Conservation (phyloP, 805 yeast species). For the Metschnikowia dekortorum region DNA sequence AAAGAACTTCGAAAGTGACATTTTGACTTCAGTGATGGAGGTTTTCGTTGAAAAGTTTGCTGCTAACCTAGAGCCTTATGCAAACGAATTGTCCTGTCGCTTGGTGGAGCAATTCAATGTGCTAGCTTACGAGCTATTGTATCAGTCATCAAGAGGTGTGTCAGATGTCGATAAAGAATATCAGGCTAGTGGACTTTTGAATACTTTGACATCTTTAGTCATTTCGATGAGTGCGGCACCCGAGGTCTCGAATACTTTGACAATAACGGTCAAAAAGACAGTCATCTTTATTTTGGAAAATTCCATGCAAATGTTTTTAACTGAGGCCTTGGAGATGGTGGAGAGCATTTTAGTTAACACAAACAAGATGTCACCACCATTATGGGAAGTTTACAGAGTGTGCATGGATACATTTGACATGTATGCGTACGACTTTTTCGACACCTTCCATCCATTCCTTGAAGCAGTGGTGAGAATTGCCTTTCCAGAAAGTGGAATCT, state of each 20-base stretch:
- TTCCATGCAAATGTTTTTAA: constrained; percentile 36
- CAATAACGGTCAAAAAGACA: constrained; percentile 30
- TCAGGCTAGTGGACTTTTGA: constrained; percentile 41
- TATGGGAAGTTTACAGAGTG: constrained; percentile 50
- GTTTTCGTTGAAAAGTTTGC: constrained; percentile 43
- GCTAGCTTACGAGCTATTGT: constrained; percentile 55
- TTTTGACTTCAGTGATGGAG: constrained; percentile 42
- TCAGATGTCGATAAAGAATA: constrained; percentile 35
- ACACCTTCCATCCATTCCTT: constrained; percentile 51
- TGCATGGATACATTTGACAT: constrained; percentile 53
- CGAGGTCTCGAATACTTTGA: constrained; percentile 31
- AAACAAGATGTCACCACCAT: constrained; percentile 42
- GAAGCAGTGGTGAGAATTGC: constrained; percentile 52
- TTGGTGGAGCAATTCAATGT: constrained; percentile 70
- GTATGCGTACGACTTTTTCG: constrained; percentile 57
- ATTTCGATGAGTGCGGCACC: no score
- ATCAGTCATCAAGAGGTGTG: constrained; percentile 16
- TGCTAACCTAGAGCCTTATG: constrained; percentile 52
- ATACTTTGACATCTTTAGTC: constrained; percentile 16
- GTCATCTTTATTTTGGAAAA: constrained; percentile 32
- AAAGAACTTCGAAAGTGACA: constrained; percentile 40
- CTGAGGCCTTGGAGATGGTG: constrained; percentile 40
- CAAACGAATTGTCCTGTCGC: constrained; percentile 42
- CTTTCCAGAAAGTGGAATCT: constrained; percentile 31
- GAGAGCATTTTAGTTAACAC: constrained; percentile 57